Conservation (phyloP, 768 basidiomycete genomes). For the Suillus placidus region DNA sequence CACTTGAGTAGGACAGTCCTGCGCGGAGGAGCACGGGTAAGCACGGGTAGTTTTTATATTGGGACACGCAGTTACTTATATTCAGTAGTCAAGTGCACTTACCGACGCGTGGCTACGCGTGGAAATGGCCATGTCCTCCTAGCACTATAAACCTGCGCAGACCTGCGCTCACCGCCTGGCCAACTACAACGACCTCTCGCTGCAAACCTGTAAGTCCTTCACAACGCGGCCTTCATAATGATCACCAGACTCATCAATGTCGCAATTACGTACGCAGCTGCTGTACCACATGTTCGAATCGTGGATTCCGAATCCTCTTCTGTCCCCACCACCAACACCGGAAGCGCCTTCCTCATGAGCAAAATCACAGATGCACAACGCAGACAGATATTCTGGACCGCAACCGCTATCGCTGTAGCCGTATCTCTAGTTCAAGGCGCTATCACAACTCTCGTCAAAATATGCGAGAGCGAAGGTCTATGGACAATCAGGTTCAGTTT, state of each 20-base stretch:
- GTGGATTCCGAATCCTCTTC: background rate
- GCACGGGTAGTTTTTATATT: no score
- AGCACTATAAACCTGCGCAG: no score
- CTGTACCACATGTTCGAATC: background rate
- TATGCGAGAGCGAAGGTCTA: slow-evolving; percentile 3
- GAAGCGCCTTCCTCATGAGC: background rate
- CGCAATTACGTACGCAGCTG: background rate
- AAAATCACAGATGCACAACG: background rate
- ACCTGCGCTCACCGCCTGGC: no score
- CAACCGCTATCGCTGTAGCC: slow-evolving; percentile 1
- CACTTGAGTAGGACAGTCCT: no score
- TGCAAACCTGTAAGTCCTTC: background rate
- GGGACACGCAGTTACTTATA: no score
- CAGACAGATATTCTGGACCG: background rate
- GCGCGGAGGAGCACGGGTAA: no score
- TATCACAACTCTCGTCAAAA: background rate
- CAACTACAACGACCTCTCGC: background rate
- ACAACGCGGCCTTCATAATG: background rate
- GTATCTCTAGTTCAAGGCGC: slow-evolving; percentile 5
- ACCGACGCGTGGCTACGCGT: no score
- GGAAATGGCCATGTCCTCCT: no score
- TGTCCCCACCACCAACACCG: background rate
- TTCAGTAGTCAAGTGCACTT: no score
- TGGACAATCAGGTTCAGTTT: slow-evolving; percentile 7
- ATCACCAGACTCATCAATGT: background rate